phyloP scores from a whole-genome alignment of 176 grass and related monocot species.

The Carex littledalei region DNA sequence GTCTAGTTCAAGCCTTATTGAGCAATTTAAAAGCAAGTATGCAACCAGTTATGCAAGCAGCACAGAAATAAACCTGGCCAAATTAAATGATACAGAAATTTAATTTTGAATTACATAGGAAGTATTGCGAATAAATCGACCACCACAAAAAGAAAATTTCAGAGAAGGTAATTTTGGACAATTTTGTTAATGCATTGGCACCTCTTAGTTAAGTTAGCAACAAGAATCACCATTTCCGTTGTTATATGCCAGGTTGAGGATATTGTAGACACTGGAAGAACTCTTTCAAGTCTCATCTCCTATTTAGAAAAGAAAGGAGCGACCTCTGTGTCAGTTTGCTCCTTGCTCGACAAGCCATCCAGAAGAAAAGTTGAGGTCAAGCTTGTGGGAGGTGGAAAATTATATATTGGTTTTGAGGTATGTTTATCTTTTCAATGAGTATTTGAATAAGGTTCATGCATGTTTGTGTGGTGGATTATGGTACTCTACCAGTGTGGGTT shows the following conservation, averaged over 20 bases:
- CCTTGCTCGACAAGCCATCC: slow-evolving; percentile 86
- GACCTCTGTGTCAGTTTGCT: slow-evolving; percentile 69
- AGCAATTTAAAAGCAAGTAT: background rate
- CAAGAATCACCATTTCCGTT: background rate
- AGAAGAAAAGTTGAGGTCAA: slow-evolving; percentile 61
- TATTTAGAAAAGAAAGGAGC: slow-evolving; percentile 78
- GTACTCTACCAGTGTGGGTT: background rate
- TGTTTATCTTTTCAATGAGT: background rate
- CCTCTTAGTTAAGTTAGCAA: background rate
- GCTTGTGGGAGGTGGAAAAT: slow-evolving; percentile 72
- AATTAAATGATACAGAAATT: too few species aligned
- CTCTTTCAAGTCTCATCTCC: slow-evolving; percentile 60
- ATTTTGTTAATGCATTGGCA: slow-evolving; percentile 9
- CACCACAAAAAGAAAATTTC: background rate
- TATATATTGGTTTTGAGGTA: slow-evolving; percentile 91
- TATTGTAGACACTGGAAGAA: slow-evolving; percentile 94
- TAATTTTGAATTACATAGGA: too few species aligned
- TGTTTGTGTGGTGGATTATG: background rate
- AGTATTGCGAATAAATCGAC: too few species aligned
- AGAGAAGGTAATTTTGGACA: background rate
- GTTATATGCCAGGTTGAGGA: slow-evolving; percentile 62
- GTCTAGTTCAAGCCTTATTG: background rate
- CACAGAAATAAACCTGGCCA: too few species aligned
- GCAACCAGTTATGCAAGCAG: too few species aligned
- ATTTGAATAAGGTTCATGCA: background rate